phyloP scores from a whole-genome alignment of 2,329 filamentous ascomycete species.

The Pestalotiopsis sp. region DNA sequence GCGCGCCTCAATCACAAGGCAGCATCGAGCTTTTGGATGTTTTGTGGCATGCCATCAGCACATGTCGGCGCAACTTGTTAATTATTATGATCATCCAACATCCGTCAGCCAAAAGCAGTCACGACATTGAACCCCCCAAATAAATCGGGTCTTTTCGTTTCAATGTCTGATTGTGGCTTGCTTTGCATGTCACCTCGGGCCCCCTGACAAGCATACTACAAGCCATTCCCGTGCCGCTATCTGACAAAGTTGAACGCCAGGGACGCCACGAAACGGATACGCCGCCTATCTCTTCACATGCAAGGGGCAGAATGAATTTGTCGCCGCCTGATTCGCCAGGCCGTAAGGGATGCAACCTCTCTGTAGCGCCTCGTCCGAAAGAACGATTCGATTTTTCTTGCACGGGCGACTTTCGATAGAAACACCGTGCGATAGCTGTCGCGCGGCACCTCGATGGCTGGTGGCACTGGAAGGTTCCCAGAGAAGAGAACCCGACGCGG shows the following conservation, averaged over 20 bases:
- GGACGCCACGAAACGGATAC: not conserved
- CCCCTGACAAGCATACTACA: slow-evolving; percentile 1
- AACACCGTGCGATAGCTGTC: not conserved
- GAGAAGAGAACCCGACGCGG: not conserved
- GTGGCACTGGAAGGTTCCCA: not conserved
- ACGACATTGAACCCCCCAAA: not conserved
- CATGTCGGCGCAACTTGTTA: not conserved
- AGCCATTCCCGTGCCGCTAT: not conserved
- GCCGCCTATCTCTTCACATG: slow-evolving; percentile 1
- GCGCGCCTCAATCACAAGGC: not conserved
- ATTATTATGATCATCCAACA: not conserved
- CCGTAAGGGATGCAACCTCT: not conserved
- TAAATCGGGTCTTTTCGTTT: not conserved
- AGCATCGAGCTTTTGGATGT: not conserved
- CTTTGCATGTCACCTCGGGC: not conserved
- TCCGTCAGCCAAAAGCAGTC: not conserved
- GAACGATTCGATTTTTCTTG: not conserved
- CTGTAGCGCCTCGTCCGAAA: not conserved
- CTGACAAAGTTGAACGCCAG: not conserved
- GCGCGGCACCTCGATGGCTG: not conserved
- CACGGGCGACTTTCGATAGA: not conserved
- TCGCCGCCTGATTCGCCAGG: not conserved
- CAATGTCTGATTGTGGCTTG: slow-evolving; percentile 4
- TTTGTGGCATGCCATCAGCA: not conserved
- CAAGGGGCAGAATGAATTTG: not conserved